These are phyloP conservation scores for Begonia masoniana DNA, from an alignment of 306 rosid genomes.

Conservation along the genomic window DNA sequence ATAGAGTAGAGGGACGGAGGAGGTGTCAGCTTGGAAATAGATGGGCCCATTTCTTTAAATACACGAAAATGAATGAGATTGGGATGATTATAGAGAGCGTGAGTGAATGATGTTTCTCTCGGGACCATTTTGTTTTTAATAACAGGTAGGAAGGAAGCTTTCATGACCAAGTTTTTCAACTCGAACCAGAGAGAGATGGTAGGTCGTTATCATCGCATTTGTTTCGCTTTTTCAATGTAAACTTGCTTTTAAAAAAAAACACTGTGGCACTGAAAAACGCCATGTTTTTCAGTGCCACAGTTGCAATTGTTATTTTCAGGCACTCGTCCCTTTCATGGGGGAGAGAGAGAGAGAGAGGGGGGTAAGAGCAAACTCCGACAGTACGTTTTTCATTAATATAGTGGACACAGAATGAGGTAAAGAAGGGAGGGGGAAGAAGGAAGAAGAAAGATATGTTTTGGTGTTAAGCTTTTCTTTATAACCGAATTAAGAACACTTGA, in stretches of 20 bases:
- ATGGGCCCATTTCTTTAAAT: not conserved
- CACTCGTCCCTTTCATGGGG: slow-evolving; percentile 58
- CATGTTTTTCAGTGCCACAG: slow-evolving; percentile 99
- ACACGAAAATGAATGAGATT: not conserved
- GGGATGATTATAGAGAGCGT: not conserved
- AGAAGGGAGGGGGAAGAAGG: too few relatives aligned
- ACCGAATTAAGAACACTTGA: too few relatives aligned
- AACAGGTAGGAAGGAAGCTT: slow-evolving; percentile 9
- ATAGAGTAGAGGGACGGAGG: too few relatives aligned
- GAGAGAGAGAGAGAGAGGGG: too few relatives aligned
- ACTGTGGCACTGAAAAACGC: slow-evolving; percentile 3
- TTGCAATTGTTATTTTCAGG: slow-evolving; percentile 36
- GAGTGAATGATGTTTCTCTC: not conserved
- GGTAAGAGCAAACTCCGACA: too few relatives aligned
- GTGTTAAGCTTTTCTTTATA: too few relatives aligned
- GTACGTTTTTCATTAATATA: too few relatives aligned
- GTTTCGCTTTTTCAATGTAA: slow-evolving; percentile 26
- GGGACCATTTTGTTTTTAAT: slow-evolving; percentile 17
- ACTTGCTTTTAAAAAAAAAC: slow-evolving; percentile 9
- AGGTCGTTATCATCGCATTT: slow-evolving; percentile 59
- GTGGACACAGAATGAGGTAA: too few relatives aligned
- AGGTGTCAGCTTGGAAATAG: not conserved
- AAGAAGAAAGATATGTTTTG: too few relatives aligned
- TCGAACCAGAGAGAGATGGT: slow-evolving; percentile 23
- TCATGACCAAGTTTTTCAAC: not conserved